phyloP scores from a whole-genome alignment of 106 monocot genomes.

The Cymbidium sinense region DNA sequence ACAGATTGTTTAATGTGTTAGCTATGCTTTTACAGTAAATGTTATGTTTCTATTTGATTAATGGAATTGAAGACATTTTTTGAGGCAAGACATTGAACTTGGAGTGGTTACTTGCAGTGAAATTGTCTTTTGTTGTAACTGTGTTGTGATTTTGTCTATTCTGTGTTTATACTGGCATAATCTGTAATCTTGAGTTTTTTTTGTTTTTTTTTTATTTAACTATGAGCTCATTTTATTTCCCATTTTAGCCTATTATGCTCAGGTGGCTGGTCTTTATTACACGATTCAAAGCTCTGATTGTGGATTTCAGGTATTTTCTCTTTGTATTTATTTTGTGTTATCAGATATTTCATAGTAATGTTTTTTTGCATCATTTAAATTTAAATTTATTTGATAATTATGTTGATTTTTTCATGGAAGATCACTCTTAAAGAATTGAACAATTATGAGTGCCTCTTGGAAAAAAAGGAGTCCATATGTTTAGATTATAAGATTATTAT shows the following conservation, averaged over 20 bases:
- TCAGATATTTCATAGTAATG: not conserved
- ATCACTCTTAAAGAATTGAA: not conserved
- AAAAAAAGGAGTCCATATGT: no score
- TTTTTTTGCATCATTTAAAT: not conserved
- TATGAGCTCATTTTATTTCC: conserved; percentile 2
- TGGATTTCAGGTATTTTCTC: conserved; percentile 73
- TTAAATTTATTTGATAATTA: not conserved
- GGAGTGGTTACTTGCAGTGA: not conserved
- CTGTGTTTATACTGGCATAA: not conserved
- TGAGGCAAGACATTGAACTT: not conserved
- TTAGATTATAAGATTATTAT: no score
- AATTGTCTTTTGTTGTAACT: not conserved
- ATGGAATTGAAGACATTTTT: not conserved
- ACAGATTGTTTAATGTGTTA: not conserved
- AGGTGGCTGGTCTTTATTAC: conserved; percentile 93
- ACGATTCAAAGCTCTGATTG: conserved; percentile 28
- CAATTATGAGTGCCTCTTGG: not conserved
- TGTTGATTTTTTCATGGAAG: not conserved
- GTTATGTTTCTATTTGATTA: not conserved
- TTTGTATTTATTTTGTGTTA: not conserved
- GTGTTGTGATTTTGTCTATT: not conserved
- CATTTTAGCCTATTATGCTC: conserved; percentile 86
- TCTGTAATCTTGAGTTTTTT: not conserved
- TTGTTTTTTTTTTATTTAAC: not conserved
- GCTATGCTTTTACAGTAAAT: not conserved